Percentiles rank a stretch among this genome's conserved stretches.
Evolutionary conservation across 129 eudicot species (phyloP).

Genomic region (Rutidosis leptorrhynchoides): DNA sequence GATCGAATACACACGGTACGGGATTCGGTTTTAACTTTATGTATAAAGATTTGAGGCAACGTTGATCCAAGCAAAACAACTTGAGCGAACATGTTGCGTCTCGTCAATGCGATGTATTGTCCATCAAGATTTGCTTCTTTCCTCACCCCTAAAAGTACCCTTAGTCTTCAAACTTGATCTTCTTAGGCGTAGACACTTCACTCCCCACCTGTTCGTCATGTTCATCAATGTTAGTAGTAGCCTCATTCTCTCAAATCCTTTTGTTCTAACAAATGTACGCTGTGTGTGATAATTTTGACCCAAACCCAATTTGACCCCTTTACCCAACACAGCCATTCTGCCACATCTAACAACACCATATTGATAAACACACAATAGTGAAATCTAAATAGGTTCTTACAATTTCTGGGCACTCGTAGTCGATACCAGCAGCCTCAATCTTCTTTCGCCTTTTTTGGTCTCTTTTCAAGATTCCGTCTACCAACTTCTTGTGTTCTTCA

Average conservation of each 20-base stretch:
- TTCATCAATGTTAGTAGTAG: background rate
- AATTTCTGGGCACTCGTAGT: constrained; percentile 68
- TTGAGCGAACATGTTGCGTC: background rate
- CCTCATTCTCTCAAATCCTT: background rate
- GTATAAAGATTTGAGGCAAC: background rate
- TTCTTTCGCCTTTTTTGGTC: constrained; percentile 64
- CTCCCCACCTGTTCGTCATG: constrained; percentile 52
- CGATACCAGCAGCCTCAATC: constrained; percentile 88
- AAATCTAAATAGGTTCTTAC: constrained; percentile 41
- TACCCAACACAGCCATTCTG: background rate
- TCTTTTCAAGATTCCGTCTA: constrained; percentile 58
- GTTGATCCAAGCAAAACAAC: constrained; percentile 7
- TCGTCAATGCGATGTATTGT: background rate
- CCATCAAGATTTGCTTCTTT: constrained; percentile 10
- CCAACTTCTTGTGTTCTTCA: constrained; percentile 69
- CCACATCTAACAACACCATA: background rate
- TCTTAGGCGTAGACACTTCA: constrained; percentile 50
- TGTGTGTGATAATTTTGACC: background rate
- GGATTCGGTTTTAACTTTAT: too few relatives aligned
- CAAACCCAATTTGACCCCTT: too few relatives aligned
- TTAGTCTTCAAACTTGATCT: constrained; percentile 49
- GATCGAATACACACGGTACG: too few relatives aligned
- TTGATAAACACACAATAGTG: background rate
- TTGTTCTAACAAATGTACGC: background rate
- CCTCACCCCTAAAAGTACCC: background rate